A percentile compares a stretch with the other conserved stretches of the same genome.
These are phyloP conservation scores for Gelatoporia subvermispora DNA, from an alignment of 768 basidiomycete genomes.

Conservation along the genomic window DNA sequence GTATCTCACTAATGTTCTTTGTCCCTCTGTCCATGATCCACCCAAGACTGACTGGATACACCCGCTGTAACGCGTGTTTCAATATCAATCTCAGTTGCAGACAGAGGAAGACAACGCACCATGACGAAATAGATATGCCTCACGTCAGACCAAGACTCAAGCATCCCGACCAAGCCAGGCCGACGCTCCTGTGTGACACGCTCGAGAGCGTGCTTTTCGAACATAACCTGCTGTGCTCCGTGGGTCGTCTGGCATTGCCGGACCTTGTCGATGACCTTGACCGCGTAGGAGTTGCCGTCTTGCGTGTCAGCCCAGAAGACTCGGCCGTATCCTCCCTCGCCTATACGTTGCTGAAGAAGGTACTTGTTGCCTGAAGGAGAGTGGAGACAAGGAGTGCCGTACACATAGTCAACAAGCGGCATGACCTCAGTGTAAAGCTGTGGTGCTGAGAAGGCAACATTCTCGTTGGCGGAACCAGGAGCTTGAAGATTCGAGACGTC, in stretches of 20 bases:
- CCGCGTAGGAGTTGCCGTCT: not conserved
- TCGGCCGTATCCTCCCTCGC: not conserved
- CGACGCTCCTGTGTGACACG: too few species aligned
- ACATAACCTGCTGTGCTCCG: not conserved
- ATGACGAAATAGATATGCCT: slow-evolving; percentile 10
- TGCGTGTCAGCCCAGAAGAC: not conserved
- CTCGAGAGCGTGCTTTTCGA: not conserved
- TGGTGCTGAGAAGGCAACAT: too few species aligned
- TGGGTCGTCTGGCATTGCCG: not conserved
- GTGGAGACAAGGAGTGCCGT: too few species aligned
- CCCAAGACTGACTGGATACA: not conserved
- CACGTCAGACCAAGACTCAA: slow-evolving; percentile 8
- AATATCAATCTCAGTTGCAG: too few species aligned
- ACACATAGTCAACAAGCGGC: too few species aligned
- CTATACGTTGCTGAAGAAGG: too few species aligned
- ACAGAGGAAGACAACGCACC: too few species aligned
- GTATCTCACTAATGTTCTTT: not conserved
- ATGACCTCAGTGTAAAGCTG: too few species aligned
- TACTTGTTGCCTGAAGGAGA: too few species aligned
- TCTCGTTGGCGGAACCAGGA: too few species aligned
- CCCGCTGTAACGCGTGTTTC: slow-evolving; percentile 5
- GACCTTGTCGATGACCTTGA: slow-evolving; percentile 1
- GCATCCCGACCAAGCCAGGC: slow-evolving; percentile 3
- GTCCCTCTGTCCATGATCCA: not conserved
- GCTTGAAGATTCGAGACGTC: too few species aligned